These are phyloP conservation scores for Ogataea saltuana DNA, from an alignment of 805 yeast genomes.

Conservation along the genomic window DNA sequence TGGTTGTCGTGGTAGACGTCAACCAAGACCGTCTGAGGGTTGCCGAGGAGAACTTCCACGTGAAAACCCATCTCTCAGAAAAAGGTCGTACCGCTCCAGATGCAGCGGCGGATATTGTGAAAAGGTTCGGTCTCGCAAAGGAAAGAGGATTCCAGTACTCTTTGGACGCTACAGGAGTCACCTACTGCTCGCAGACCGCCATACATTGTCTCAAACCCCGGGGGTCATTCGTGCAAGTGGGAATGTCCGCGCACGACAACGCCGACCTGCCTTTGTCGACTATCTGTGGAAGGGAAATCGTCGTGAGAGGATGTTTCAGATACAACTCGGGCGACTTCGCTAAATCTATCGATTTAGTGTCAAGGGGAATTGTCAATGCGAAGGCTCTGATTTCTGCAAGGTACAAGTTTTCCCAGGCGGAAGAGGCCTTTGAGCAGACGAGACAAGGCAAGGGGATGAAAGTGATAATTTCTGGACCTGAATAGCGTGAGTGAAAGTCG, in stretches of 20 bases:
- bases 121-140: conserved; percentile 8
- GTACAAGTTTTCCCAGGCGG: conserved; percentile 10
- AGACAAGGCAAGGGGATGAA: conserved; percentile 14
- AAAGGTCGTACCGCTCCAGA: conserved; percentile 22
- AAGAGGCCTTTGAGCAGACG: conserved; percentile 14
- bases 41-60: conserved; percentile 25
- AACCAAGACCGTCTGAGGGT: conserved; percentile 31
- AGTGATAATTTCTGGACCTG: conserved; percentile 12
- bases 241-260: conserved; percentile 23
- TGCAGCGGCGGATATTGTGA: conserved; percentile 22
- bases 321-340: conserved; percentile 13
- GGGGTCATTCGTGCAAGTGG: conserved; percentile 29
- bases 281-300: conserved; percentile 13
- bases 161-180: conserved; percentile 18
- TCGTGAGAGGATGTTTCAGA: conserved; percentile 13
- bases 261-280: conserved; percentile 15
- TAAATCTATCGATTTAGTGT: conserved; percentile 11
- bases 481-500: not conserved
- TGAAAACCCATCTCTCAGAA: conserved; percentile 16
- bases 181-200: conserved; percentile 17
- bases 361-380: conserved; percentile 12
- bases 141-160: conserved; percentile 13
- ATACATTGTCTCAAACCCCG: conserved; percentile 25
- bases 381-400: conserved; percentile 9
- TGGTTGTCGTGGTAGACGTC: conserved; percentile 15